A percentile compares a stretch with the other conserved stretches of the same genome.
These are phyloP conservation scores for Talaromyces atroroseus DNA, from an alignment of 2,329 filamentous ascomycete genomes.

Conservation along the genomic window DNA sequence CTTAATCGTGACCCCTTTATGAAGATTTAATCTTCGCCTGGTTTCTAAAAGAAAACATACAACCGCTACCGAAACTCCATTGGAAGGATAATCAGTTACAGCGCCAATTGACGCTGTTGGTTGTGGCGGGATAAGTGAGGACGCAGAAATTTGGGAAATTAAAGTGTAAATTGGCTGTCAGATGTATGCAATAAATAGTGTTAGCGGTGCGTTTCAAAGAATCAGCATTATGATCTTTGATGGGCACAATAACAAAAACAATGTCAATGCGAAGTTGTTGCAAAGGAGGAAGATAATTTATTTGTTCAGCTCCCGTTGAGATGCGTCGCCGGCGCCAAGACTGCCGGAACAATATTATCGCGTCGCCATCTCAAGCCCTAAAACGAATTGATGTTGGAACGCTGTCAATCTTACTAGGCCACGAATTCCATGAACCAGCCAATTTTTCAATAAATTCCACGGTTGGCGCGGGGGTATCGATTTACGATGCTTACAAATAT, in stretches of 20 bases:
- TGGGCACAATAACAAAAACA: background rate
- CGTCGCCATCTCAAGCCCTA: constrained; percentile 8
- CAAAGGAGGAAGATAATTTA: background rate
- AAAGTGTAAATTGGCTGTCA: background rate
- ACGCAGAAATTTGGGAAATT: constrained; percentile 2
- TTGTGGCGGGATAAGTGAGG: constrained; percentile 40
- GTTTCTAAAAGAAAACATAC: constrained; percentile 52
- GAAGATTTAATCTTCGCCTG: constrained; percentile 68
- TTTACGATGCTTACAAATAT: background rate
- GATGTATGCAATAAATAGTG: background rate
- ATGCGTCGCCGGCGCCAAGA: background rate
- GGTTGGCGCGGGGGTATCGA: background rate
- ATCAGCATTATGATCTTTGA: background rate
- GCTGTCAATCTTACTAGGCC: too few species aligned
- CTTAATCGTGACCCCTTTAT: constrained; percentile 88
- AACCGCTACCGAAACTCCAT: constrained; percentile 69
- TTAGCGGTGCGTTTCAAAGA: background rate
- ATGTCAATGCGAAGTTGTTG: background rate
- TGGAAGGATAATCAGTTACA: constrained; percentile 56
- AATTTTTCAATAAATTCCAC: too few species aligned
- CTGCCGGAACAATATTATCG: background rate
- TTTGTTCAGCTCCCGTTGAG: background rate
- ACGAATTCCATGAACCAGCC: too few species aligned
- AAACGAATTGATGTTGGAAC: too few species aligned
- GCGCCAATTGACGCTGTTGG: constrained; percentile 47